A percentile compares a stretch with the other conserved stretches of the same genome.
phyloP scores from a whole-genome alignment of 306 rosid species.

The Gastrolobium bilobum region DNA sequence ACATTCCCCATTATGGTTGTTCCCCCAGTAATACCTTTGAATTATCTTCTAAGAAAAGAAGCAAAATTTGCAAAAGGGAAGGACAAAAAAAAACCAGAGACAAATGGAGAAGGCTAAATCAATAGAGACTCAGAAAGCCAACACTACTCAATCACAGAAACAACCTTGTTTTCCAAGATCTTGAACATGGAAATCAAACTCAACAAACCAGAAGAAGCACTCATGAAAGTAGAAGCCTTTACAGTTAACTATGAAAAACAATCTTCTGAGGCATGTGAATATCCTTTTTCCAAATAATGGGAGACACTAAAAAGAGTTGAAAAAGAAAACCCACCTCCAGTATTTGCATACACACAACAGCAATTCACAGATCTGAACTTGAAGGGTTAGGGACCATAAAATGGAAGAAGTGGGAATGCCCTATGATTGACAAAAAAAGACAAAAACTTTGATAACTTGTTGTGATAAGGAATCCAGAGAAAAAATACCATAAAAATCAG shows the following conservation, averaged over 20 bases:
- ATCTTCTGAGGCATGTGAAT: conserved; percentile 41
- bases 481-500: conserved; percentile 37
- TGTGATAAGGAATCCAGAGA: conserved; percentile 43
- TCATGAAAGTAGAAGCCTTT: conserved; percentile 51
- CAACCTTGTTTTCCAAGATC: conserved; percentile 40
- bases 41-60: conserved; percentile 34
- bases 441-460: conserved; percentile 28
- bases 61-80: conserved; percentile 35
- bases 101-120: conserved; percentile 17
- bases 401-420: conserved; percentile 43
- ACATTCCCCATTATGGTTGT: conserved; percentile 61
- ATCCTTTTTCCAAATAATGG: conserved; percentile 32
- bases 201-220: conserved; percentile 45
- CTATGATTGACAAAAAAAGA: conserved; percentile 42
- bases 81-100: conserved; percentile 37
- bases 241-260: conserved; percentile 52
- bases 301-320: conserved; percentile 35
- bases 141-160: conserved; percentile 50
- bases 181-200: conserved; percentile 42
- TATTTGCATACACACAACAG: conserved; percentile 38
- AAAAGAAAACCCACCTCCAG: conserved; percentile 52
- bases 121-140: conserved; percentile 44
- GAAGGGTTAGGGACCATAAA: conserved; percentile 1
- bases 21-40: conserved; percentile 35
- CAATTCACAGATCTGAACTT: conserved; percentile 62